A percentile compares a stretch with the other conserved stretches of the same genome.
These are phyloP conservation scores for Aspergillus japonicus DNA, from an alignment of 2,329 filamentous ascomycete genomes.

Conservation along the genomic window DNA sequence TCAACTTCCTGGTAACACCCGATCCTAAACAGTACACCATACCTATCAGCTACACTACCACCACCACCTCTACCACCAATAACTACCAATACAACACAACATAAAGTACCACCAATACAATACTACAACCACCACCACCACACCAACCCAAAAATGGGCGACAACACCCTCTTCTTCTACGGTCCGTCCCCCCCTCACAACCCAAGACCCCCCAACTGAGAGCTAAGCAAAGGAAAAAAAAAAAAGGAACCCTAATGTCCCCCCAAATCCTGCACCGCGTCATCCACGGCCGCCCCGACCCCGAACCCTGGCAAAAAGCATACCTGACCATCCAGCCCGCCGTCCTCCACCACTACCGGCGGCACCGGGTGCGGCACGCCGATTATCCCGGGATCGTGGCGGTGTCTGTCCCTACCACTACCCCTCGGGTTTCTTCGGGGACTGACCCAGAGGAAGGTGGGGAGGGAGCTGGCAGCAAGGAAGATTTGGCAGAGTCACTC, in stretches of 20 bases:
- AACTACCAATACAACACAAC: no score
- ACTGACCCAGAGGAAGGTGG: neutral
- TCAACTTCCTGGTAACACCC: no score
- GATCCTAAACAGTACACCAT: no score
- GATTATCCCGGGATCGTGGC: conserved; percentile 80
- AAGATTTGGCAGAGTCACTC: no score
- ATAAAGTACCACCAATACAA: no score
- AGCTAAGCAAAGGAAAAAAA: no score
- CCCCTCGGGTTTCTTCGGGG: no score
- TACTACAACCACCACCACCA: neutral
- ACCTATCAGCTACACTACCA: no score
- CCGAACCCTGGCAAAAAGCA: conserved; percentile 50
- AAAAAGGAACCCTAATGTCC: conserved; percentile 68
- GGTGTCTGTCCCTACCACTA: neutral
- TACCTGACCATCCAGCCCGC: conserved; percentile 69
- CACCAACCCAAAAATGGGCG: conserved; percentile 36
- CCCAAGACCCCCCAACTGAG: neutral
- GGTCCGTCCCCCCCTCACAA: conserved; percentile 47
- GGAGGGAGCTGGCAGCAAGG: neutral
- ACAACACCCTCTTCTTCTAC: conserved; percentile 64
- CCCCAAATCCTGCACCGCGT: conserved; percentile 82
- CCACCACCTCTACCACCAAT: no score
- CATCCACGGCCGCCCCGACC: conserved; percentile 63
- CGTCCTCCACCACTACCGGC: conserved; percentile 69
- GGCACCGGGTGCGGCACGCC: conserved; percentile 64